Conservation (phyloP, 139 green algal species). For the Pleodorina starrii region DNA sequence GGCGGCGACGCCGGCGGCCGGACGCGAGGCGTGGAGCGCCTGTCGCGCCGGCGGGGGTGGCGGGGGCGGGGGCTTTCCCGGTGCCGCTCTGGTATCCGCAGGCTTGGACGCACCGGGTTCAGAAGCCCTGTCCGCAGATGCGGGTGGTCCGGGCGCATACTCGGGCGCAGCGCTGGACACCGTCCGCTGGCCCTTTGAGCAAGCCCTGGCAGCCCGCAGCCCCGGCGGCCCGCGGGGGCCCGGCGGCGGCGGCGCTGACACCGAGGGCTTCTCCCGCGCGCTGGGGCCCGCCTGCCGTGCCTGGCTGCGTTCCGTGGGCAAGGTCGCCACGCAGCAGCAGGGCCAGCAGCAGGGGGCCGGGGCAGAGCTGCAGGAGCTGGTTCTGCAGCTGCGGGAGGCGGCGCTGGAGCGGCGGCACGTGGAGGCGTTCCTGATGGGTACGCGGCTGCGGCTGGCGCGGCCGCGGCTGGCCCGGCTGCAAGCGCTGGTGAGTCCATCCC, state of each 20-base stretch:
- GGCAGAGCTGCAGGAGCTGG: background rate
- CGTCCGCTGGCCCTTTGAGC: background rate
- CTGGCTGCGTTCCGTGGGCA: slow-evolving; percentile 13
- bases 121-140: no score
- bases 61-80: no score
- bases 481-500: slow-evolving; percentile 2
- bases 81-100: no score
- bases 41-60: no score
- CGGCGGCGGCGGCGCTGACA: background rate
- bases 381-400: slow-evolving; percentile 23
- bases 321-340: background rate
- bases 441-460: background rate
- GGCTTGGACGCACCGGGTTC: no score
- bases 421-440: slow-evolving; percentile 19
- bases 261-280: background rate
- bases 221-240: background rate
- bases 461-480: background rate
- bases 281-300: background rate
- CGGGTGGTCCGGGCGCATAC: no score
- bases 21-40: no score
- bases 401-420: background rate
- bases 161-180: background rate
- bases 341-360: background rate
- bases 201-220: background rate
- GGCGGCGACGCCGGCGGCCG: no score